Evolutionary conservation across 129 eudicot genomes (phyloP), one percentile per base, ranked within the genome.

Genomic region (Flaveria bidentis): DNA sequence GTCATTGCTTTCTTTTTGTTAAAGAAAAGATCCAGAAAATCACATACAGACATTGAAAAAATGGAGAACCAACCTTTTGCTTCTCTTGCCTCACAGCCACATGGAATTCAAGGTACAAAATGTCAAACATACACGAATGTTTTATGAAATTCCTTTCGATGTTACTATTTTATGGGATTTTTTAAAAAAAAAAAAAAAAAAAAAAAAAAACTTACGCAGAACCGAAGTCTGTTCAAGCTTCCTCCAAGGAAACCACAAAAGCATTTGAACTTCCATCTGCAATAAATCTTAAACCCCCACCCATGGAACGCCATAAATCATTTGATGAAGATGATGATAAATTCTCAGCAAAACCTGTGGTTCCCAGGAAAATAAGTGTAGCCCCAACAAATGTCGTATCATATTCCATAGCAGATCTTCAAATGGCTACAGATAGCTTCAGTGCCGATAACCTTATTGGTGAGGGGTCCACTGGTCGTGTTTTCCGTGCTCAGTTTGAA

Each of bases 401-500:
- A 6, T 94, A 88, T 75, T 91, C 99, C 16, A 86, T 94, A 71
- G 97, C 99, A 4, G 99, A 94, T 80, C 86, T 94, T 74, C 99
- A 94, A 82, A 89, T 91, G 55, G 97, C 99, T 46, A 94, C 99
- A 52, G 85, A 85, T 64, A 94, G 99, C 85, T 94, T 94, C 83
- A 89, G 80, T 67, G 84, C 76, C 42, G 99, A 94, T 17, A 89
- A 87, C 81, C 89, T 94, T 65, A 71, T 94, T 9, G 97, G 97
- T 15, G 99, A 94, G 83, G 99, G 99, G 72, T 85, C 99, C 58
- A 79, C 86, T 69, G 97, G 97, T 63, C 92, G 97, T 62, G 99
- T 94, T 67, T 94, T 74, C 78, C 92, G 96, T 26, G 97, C 99
- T 79, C 90, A 88, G 70, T 84, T 87, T 76, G 92, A 89, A 70